Conservation (phyloP, 306 rosid species). For the Prunus persica region DNA sequence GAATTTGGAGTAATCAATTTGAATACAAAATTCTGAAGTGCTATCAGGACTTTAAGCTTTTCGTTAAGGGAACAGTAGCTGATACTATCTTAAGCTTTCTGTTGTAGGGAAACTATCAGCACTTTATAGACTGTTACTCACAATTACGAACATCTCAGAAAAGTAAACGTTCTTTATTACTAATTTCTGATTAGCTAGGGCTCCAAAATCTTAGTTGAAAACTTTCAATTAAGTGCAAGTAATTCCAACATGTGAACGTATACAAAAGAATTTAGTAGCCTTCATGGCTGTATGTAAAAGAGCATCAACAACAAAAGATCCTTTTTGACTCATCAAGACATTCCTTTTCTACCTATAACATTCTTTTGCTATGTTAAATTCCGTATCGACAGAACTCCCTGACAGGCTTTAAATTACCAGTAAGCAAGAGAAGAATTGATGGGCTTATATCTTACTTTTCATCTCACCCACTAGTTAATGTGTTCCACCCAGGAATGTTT, state of each 20-base stretch:
- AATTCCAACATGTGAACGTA: conserved; percentile 5
- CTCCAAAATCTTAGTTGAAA: conserved; percentile 2
- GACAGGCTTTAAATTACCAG: conserved; percentile 4
- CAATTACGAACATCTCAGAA: background rate
- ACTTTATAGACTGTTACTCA: background rate
- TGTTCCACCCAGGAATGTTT: conserved; percentile 65
- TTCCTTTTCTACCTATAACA: conserved; percentile 20
- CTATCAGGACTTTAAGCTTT: no score
- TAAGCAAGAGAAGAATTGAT: background rate
- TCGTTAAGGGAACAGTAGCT: no score
- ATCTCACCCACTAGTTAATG: conserved; percentile 32
- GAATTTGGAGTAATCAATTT: background rate
- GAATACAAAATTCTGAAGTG: background rate
- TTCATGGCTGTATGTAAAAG: conserved; percentile 15
- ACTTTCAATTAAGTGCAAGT: background rate
- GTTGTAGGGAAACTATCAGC: no score
- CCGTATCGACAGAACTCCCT: conserved; percentile 20
- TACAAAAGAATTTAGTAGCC: conserved; percentile 35
- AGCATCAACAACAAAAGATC: conserved; percentile 14
- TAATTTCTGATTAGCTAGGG: background rate
- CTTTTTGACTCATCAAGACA: conserved; percentile 23
- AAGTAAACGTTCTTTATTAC: background rate
- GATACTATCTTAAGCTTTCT: no score
- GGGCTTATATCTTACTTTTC: conserved; percentile 16
- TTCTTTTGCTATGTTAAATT: conserved; percentile 23